Base-by-base conservation (phyloP, 345 rosid species). In the Rhizophora mangle region DNA sequence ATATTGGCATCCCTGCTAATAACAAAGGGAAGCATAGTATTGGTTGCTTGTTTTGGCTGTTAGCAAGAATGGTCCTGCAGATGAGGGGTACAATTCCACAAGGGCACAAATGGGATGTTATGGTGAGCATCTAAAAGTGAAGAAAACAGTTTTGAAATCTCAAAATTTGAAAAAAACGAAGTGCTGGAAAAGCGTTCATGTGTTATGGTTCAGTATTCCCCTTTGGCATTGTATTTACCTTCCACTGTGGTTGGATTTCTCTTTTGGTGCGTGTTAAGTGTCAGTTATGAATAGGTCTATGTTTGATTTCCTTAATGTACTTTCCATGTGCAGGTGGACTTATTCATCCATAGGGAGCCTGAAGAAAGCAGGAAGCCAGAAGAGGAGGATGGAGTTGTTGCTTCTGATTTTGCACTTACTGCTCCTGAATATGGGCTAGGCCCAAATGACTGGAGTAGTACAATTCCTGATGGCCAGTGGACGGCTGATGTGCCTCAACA, bases 41-140 rank as follows among this genome's bases (percentile, higher is more conserved):
- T 59, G 55, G 72, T 21, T 68, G 72, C 55, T 26, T 68, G 36
- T 68, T 68, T 60, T 68, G 72, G 65, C 24, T 68, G 5, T 60
- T 68, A 21, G 72, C 72, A 22, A 58, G 72, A 9, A 68, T 68
- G 72, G 72, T 68, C 27, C 53, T 57, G 6, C 72, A 68, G 34
- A 68, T 68, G 72, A 57, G 43, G 10, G 64, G 37, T 8, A 39
- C 65, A 13, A 68, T 59, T 34, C 72, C 18, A 3, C 72, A 21
- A 22, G 72, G 72, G 24, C 80, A 77, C 47, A 77, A 77, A 55
- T 77, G 80, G 80, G 77, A 77, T 19, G 67, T 68, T 10, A 77
- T 77, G 81, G 81, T 77, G 57, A 36, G n/a, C 20, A 30, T 34
- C 8, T 6, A 34, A 1, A 34, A 8, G 32, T 54, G 2, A n/a